Evolutionary conservation across 2,329 filamentous ascomycete species (phyloP).

Genomic region (Aschersonia sp.): DNA sequence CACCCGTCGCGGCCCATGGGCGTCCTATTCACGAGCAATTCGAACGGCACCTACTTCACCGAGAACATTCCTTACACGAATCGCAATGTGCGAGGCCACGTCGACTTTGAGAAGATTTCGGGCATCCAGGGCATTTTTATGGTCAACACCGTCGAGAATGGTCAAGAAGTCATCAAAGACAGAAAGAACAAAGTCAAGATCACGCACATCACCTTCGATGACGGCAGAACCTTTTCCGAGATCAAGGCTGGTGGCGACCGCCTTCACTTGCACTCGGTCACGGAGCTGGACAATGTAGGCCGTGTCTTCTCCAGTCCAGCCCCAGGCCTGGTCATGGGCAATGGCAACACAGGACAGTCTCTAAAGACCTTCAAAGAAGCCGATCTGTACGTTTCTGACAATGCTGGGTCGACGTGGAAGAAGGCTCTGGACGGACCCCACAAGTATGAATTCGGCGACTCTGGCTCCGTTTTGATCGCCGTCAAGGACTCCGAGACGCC

Average conservation of each 20-base stretch:
- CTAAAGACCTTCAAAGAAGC: slow-evolving; percentile 60
- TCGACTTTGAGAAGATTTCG: slow-evolving; percentile 91
- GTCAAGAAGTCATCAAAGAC: slow-evolving; percentile 51
- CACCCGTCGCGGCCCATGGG: slow-evolving; percentile 60
- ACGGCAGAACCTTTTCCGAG: slow-evolving; percentile 71
- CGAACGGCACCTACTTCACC: slow-evolving; percentile 91
- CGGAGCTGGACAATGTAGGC: slow-evolving; percentile 67
- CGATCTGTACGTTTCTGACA: slow-evolving; percentile 76
- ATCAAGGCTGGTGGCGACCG: slow-evolving; percentile 54
- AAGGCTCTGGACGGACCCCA: slow-evolving; percentile 65
- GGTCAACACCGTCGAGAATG: slow-evolving; percentile 82
- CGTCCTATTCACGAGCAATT: slow-evolving; percentile 87
- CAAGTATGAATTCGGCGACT: slow-evolving; percentile 92
- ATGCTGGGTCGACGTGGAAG: slow-evolving; percentile 79
- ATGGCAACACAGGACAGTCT: slow-evolving; percentile 73
- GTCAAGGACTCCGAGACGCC: slow-evolving; percentile 58
- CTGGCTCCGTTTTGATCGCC: slow-evolving; percentile 78
- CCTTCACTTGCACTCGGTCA: slow-evolving; percentile 87
- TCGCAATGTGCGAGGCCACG: slow-evolving; percentile 56
- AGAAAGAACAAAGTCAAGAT: slow-evolving; percentile 51
- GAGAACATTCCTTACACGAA: slow-evolving; percentile 89
- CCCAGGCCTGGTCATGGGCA: slow-evolving; percentile 84
- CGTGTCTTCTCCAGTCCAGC: slow-evolving; percentile 88
- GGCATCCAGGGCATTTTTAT: slow-evolving; percentile 87
- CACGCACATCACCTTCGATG: slow-evolving; percentile 85